A percentile compares a stretch with the other conserved stretches of the same genome.
Evolutionary conservation across 805 yeast species (phyloP).

Genomic region (Yamadazyma insecticola): DNA sequence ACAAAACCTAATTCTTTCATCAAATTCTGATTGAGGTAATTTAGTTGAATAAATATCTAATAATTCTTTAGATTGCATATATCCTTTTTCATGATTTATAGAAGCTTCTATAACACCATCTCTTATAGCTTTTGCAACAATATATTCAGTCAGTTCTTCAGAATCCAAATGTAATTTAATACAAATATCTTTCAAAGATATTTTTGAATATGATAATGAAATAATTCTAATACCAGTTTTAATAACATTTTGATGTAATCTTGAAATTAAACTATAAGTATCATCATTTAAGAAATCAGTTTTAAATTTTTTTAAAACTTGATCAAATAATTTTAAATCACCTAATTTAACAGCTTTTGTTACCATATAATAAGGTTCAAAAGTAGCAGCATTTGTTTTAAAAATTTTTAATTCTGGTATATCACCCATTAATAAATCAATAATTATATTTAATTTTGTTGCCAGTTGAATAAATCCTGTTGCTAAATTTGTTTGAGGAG

Average conservation of each 20-base stretch:
- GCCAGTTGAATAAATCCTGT: constrained; percentile 87
- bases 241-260: constrained; percentile 94
- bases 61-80: constrained; percentile 84
- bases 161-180: constrained; percentile 86
- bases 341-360: constrained; percentile 92
- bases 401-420: constrained; percentile 86
- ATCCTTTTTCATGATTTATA: constrained; percentile 86
- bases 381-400: constrained; percentile 53
- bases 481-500: constrained; percentile 85
- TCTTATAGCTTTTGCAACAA: constrained; percentile 92
- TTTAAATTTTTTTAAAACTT: constrained; percentile 62
- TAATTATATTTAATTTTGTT: constrained; percentile 78
- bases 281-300: constrained; percentile 65
- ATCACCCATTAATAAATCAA: constrained; percentile 94
- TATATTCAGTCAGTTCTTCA: constrained; percentile 94
- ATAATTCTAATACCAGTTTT: constrained; percentile 95
- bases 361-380: constrained; percentile 79
- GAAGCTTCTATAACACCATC: constrained; percentile 97
- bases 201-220: constrained; percentile 83
- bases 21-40: constrained; percentile 82
- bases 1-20: constrained; percentile 91
- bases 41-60: constrained; percentile 82
- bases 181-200: constrained; percentile 90
- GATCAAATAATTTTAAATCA: constrained; percentile 75
- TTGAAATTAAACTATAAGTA: constrained; percentile 75